Evolutionary conservation across 805 yeast genomes (phyloP), one percentile per base, ranked within the genome.

Genomic region (Pichia cabralensis): DNA sequence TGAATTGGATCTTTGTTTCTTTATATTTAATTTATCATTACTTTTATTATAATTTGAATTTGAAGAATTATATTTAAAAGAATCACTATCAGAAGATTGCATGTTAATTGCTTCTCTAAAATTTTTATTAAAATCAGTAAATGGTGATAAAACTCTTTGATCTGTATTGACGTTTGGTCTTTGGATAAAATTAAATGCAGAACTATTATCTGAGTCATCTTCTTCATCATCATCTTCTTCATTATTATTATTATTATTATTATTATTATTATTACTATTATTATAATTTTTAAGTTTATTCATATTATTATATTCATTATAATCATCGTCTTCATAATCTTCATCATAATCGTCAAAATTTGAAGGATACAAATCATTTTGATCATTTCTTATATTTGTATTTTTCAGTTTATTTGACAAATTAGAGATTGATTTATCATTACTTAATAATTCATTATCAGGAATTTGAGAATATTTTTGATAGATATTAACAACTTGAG

Each of bases 401-500:
- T 36, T 22, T 19, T 28, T 33, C 4, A 39, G 15, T 9, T 33
- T 29, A 6, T 22, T 12, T 6, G 13, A 6, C 13, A 7, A 10
- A 4, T 7, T 16, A 13, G 29, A 19, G 5, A 16, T 13, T 12
- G 11, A 10, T 9, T 22, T 28, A n/a, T 28, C 23, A 28, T 14
- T 35, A 32, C 28, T 34, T 15, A 43, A 10, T 15, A 30, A 35
- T 12, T 31, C 36, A 19, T 32, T 30, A 15, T 37, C 39, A 21
- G 59, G 59, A 15, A 56, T 35, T 41, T 55, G 56, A 8, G 61
- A 52, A 36, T 57, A 58, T 29, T 51, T 54, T 31, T 45, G 49
- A 35, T 58, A 58, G 7, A 58, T 55, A 25, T 51, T 57, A 12
- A 45, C 48, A 27, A 57, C 35, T 31, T 50, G 47, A 3, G 60